Evolutionary conservation across 2,329 filamentous ascomycete genomes (phyloP), one percentile per base, ranked within the genome.

Genomic region (Knoxdaviesia capensis): DNA sequence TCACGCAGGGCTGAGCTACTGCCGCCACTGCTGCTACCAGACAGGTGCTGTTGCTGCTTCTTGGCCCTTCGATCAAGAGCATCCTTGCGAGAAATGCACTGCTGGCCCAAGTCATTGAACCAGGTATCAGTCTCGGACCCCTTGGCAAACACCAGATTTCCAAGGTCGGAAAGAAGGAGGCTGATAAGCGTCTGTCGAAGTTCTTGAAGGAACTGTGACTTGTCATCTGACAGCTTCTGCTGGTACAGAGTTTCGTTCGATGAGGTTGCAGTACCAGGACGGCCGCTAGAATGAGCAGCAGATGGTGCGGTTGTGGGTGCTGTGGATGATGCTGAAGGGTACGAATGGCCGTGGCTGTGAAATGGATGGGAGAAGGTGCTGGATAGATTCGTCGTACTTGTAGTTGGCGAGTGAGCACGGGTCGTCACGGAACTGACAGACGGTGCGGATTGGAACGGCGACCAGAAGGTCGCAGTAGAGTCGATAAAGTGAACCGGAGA

Each of bases 81-180:
- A 40, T 77, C 70, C 39, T 69, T 72, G 30, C 74, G 65, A 35
- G 77, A 71, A 41, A 77, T 74, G 52, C 74, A 78, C 48, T 78
- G 64, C 49, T 78, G 71, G 3, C 75, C 74, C 6, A 86, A 57
- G 9, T 72, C 71, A 41, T 72, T 67, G 49, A 94, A 90, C 80
- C 88, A 94, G 3, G 68, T 68, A 56, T 96, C 90, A 1, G 88
- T 96, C 61, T 98, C 90, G 36, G 86, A 93, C 3, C 90, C 90
- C 41, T 73, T 74, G n/a, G 77, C 75, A 57, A 92, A 90, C 1
- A 94, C 79, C 31, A 84, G 72, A 36, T 79, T 86, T 5, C 87
- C 86, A 4, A 96, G 66, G 55, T 98, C 90, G 40, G 88, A 96
- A 30, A 96, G 62, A 2, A 96, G 62, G 11, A 98, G 65, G 48